Base-by-base conservation (phyloP, 352 stramenopile species). In the Phytophthora rubi region DNA sequence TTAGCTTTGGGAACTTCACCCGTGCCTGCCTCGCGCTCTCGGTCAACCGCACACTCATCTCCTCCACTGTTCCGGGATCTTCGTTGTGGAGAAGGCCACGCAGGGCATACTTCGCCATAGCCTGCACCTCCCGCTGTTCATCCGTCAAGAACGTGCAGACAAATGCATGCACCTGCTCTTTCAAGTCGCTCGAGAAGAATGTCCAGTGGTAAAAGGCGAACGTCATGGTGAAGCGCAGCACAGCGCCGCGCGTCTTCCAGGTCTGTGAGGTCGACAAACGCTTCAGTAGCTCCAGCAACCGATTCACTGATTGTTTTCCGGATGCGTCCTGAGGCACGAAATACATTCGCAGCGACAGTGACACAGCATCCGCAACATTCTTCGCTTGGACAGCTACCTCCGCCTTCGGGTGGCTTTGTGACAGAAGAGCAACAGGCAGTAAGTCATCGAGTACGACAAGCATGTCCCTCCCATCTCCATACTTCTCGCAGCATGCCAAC, bases 171-270 rank as follows among this genome's bases (percentile, higher is more conserved):
- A 93, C 71, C n/a, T 80, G 77, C 18, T 85, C 66, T 39, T 83
- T 77, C 35, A 81, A 48, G 18, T 65, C 63, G 16, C 35, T 42
- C 1, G 74, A 79, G 26, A 89, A 70, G 52, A 90, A 82, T 6
- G 86, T 61, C 76, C 83, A 91, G 67, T 94, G 87, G 65, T 91
- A 92, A 47, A 94, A 94, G 10, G 71, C 79, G 53, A 94, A 87
- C 21, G 85, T 79, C 62, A 85, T 90, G 7, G 90, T 67, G 71
- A 94, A 94, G 0, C 87, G 87, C 48, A 94, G 72, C 21, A 90
- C 83, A 4, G 82, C 83, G 16, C 76, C 85, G 18, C 87, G 85
- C 2, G 82, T 91, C 61, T 92, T 92, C 87, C 87, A 93, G 13
- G 80, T 68, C 12, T 44, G 67, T 16, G 86, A 81, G 16, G 48